Evolutionary conservation across 2,329 filamentous ascomycete genomes (phyloP), one percentile per base, ranked within the genome.

Genomic region (Ophiostoma piceae): DNA sequence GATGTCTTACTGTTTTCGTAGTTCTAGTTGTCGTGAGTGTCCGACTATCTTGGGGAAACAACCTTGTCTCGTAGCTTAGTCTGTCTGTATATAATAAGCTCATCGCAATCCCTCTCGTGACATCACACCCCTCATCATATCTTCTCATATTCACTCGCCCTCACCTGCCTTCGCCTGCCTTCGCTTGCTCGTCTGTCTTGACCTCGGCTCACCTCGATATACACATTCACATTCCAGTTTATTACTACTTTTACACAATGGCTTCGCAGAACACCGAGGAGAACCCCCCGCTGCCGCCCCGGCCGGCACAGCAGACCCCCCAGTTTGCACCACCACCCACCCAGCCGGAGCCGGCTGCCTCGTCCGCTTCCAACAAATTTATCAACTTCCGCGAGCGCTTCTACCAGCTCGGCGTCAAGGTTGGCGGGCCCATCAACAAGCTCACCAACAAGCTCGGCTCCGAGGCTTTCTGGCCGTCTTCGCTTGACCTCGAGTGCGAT

Each of bases 401-500:
- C 41, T 74, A 75, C 71, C 73, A 74, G 51, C 73, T 71, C 71
- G 73, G 73, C 60, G 70, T 74, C 47, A 74, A 77, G 71, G 74
- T 74, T 14, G 87, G 88, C 57, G 84, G 83, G 4, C 90, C 90
- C 3, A 85, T 92, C 74, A 92, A 92, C 76, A 85, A 83, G 70
- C 76, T 92, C 39, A 89, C 87, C 60, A 90, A 92, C 79, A 88
- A 86, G 75, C 81, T 92, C 29, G 90, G 90, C 51, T 74, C 72
- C 37, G 90, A 92, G 78, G 88, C 90, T 4, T 92, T 92, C 76
- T 92, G 90, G 89, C 90, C 90, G 5, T 90, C 88, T 51, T 88
- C 86, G 3, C 80, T 92, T 70, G 90, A 92, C 76, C 89, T 90
- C 75, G 90, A 92, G 79, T 87, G 86, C 75, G 89, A 92, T 80